Base-by-base conservation (phyloP, 2,329 filamentous ascomycete genomes). In the Xylaria sp. region DNA sequence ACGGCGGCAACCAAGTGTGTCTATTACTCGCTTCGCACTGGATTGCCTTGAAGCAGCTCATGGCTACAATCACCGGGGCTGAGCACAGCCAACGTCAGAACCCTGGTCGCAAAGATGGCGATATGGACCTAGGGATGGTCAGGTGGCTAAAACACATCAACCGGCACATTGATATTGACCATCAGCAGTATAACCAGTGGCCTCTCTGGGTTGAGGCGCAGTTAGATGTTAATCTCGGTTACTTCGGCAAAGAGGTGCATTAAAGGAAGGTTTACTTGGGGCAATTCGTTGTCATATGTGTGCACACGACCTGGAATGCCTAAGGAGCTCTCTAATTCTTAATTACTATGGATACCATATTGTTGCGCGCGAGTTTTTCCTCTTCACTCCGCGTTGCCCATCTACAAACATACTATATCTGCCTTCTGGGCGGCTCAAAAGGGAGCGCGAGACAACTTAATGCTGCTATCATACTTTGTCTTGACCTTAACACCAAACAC, bases 61-160 rank as follows among this genome's bases (percentile, higher is more conserved):
- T 86, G 83, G 73, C 76, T 2, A 76, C 77, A 19, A 81, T 84
- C 60, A 82, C 76, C 2, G 75, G 80, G 55, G 69, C 69, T 35
- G 81, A 84, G 69, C 67, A 73, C 31, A 25, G 33, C 60, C 52
- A 66, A 60, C 50, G 49, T 52, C 40, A 53, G 54, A 51, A 49
- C 67, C 69, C 33, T 11, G 17, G 14, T 73, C 72, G 21, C 69
- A 74, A 31, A 69, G 52, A 70, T 9, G 63, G 57, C 17, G 58
- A 60, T 23, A 42, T 67, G 57, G 80, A 82, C 58, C 69, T 76
- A 7, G 83, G 82, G 1, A 81, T 82, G 57, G 67, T 75, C 12
- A 74, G 82, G 23, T 86, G 84, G 84, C 77, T 87, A 11, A 78
- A 75, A 68, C 76, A 82, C 57, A 75, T 84, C 35, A 87, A 86